Percentiles rank a stretch among this genome's conserved stretches.
phyloP scores from a whole-genome alignment of 129 eudicot species.

The Pseudognaphalium luteoalbum region DNA sequence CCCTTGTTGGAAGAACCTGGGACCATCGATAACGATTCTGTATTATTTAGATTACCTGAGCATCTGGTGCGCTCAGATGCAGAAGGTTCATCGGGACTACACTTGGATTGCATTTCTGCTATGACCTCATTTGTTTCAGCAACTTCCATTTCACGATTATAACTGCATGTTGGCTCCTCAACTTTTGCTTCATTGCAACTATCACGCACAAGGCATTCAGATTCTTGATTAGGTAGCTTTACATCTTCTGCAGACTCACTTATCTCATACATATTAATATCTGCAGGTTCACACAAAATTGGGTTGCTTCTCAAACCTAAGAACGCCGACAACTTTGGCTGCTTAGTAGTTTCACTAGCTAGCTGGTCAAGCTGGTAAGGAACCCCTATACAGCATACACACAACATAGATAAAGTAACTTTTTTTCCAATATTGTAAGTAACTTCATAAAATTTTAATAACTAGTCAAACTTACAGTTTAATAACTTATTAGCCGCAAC shows the following conservation, averaged over 20 bases:
- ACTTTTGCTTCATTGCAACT: slow-evolving; percentile 24
- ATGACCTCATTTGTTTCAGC: slow-evolving; percentile 36
- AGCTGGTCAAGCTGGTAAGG: slow-evolving; percentile 91
- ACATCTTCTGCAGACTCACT: slow-evolving; percentile 38
- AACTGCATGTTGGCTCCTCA: slow-evolving; percentile 42
- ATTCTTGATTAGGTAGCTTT: slow-evolving; percentile 27
- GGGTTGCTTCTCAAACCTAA: slow-evolving; percentile 42
- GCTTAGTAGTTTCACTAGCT: slow-evolving; percentile 57
- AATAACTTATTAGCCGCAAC: slow-evolving; percentile 79
- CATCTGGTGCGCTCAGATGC: slow-evolving; percentile 37
- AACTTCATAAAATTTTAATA: background rate
- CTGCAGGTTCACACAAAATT: slow-evolving; percentile 34
- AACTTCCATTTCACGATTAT: slow-evolving; percentile 29
- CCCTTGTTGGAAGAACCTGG: slow-evolving; percentile 40
- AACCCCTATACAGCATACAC: slow-evolving; percentile 69
- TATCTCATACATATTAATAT: slow-evolving; percentile 32
- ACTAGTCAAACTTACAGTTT: slow-evolving; percentile 54
- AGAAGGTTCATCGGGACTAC: slow-evolving; percentile 41
- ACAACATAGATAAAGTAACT: background rate
- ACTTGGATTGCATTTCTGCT: slow-evolving; percentile 28
- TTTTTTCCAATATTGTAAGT: slow-evolving; percentile 1
- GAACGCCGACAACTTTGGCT: slow-evolving; percentile 72
- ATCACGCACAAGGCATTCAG: slow-evolving; percentile 25
- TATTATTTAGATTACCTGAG: slow-evolving; percentile 29
- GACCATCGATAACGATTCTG: slow-evolving; percentile 43